A percentile compares a stretch with the other conserved stretches of the same genome.
Conservation (phyloP, 345 rosid genomes). For the Erodium maritimum region DNA sequence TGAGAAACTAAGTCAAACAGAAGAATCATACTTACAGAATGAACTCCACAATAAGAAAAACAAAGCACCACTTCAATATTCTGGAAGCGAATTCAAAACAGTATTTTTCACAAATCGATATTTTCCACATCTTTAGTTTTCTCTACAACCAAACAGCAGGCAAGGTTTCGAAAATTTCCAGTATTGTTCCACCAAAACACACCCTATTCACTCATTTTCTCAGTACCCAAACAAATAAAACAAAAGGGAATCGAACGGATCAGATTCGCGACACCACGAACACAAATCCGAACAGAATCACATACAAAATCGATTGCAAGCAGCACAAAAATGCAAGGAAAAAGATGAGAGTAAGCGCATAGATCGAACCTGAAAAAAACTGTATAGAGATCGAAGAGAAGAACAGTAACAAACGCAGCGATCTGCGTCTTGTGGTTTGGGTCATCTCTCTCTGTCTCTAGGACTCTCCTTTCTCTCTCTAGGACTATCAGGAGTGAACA, state of each 20-base stretch:
- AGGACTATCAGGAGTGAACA: not conserved
- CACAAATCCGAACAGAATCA: not conserved
- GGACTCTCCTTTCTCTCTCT: not conserved
- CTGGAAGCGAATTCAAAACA: not conserved
- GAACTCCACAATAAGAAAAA: not conserved
- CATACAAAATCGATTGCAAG: not conserved
- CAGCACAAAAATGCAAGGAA: not conserved
- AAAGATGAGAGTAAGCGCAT: not conserved
- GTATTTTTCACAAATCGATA: not conserved
- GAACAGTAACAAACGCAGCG: slow-evolving; percentile 21
- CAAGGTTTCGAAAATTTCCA: too few species aligned
- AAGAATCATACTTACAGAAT: not conserved
- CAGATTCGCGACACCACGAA: not conserved
- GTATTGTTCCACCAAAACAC: not conserved
- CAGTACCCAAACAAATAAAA: not conserved
- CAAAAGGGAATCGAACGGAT: not conserved
- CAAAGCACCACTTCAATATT: too few species aligned
- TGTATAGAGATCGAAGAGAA: slow-evolving; percentile 35
- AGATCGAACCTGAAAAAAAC: slow-evolving; percentile 38
- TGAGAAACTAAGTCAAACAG: not conserved
- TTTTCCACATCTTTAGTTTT: not conserved
- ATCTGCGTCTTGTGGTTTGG: slow-evolving; percentile 20
- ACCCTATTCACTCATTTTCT: not conserved
- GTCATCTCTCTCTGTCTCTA: slow-evolving; percentile 21
- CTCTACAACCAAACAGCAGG: not conserved